Percentiles rank a stretch among this genome's conserved stretches.
phyloP scores from a whole-genome alignment of 2,329 filamentous ascomycete genomes.

The Didymellaceae sp. region DNA sequence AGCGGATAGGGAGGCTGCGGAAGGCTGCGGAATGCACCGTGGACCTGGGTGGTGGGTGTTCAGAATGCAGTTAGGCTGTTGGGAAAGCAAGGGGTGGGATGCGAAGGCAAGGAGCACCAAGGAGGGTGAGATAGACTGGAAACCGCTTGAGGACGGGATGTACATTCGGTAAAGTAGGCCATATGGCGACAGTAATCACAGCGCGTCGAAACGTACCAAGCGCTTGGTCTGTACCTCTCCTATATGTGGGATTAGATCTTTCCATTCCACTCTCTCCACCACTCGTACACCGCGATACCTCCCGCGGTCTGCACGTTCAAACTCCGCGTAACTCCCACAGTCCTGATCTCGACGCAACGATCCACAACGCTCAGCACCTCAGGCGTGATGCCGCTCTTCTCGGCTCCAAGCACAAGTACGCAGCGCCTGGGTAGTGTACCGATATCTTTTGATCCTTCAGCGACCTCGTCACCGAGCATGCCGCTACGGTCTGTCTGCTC shows the following conservation, averaged over 20 bases:
- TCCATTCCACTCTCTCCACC: constrained; percentile 52
- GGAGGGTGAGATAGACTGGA: too few species aligned
- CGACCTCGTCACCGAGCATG: constrained; percentile 48
- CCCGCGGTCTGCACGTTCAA: constrained; percentile 64
- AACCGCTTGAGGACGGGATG: not conserved
- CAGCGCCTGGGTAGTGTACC: constrained; percentile 48
- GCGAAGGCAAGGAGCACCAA: not conserved
- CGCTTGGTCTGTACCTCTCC: too few species aligned
- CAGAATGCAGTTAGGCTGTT: not conserved
- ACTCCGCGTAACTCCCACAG: constrained; percentile 59
- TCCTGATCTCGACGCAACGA: constrained; percentile 60
- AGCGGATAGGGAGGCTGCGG: not conserved
- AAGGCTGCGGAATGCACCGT: not conserved
- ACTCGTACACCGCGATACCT: constrained; percentile 60
- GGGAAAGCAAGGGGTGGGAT: not conserved
- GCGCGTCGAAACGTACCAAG: too few species aligned
- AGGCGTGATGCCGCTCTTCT: constrained; percentile 59
- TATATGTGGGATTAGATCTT: too few species aligned
- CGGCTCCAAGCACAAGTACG: constrained; percentile 58
- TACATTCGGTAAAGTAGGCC: too few species aligned
- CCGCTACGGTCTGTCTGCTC: constrained; percentile 61
- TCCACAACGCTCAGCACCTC: constrained; percentile 57
- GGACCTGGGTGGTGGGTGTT: not conserved
- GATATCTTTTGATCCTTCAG: constrained; percentile 19
- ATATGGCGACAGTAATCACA: too few species aligned